Conservation (phyloP, 2,329 filamentous ascomycete genomes). For the Colletotrichum orbiculare region DNA sequence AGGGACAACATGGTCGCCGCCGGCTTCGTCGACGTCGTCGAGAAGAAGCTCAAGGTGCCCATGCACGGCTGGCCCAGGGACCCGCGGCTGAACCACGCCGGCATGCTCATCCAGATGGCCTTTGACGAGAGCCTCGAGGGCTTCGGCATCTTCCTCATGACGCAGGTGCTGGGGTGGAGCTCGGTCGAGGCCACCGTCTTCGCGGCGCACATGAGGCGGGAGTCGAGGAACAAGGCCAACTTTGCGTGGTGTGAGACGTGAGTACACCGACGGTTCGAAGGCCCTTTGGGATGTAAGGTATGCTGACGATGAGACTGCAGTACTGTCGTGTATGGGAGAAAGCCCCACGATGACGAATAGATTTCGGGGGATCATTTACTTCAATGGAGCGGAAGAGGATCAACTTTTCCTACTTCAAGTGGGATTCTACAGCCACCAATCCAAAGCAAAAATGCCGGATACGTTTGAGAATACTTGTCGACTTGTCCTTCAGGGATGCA, state of each 20-base stretch:
- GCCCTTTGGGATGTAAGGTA: neutral
- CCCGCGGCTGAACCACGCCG: slow-evolving; percentile 29
- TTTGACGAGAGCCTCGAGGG: slow-evolving; percentile 44
- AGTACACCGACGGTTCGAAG: neutral
- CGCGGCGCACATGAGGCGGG: slow-evolving; percentile 40
- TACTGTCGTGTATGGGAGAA: neutral
- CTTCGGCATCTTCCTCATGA: slow-evolving; percentile 43
- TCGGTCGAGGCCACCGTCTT: slow-evolving; percentile 40
- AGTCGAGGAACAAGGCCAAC: slow-evolving; percentile 24
- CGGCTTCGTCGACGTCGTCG: slow-evolving; percentile 40
- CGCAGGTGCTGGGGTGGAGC: slow-evolving; percentile 43
- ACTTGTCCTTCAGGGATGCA: too few relatives aligned
- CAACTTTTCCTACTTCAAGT: too few relatives aligned
- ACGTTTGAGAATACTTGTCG: too few relatives aligned
- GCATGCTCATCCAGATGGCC: slow-evolving; percentile 38
- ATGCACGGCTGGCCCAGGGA: slow-evolving; percentile 38
- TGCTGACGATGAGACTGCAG: neutral
- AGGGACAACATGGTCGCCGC: slow-evolving; percentile 39
- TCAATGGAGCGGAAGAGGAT: neutral
- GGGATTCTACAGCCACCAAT: too few relatives aligned
- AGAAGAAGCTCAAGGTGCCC: slow-evolving; percentile 38
- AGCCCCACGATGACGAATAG: neutral
- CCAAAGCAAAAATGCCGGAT: too few relatives aligned
- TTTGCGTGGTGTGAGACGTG: slow-evolving; percentile 28
- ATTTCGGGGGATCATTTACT: neutral